These are phyloP conservation scores for Perkinsus marinus DNA, from an alignment of 169 alveolate genomes.

Conservation along the genomic window DNA sequence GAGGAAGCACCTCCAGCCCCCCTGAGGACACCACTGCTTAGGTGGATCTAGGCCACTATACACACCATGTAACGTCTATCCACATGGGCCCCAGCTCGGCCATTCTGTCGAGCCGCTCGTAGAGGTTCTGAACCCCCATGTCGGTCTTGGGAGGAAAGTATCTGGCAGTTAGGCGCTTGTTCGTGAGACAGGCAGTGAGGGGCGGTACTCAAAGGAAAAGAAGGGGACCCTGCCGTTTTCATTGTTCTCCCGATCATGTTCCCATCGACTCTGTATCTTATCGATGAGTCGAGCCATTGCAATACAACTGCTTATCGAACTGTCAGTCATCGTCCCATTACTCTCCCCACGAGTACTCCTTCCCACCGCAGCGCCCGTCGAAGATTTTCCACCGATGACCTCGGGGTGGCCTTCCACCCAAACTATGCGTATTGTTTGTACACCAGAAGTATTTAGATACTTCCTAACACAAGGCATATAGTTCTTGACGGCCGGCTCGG, in stretches of 20 bases:
- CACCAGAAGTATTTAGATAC: too few species aligned
- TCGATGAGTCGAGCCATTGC: neutral
- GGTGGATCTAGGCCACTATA: neutral
- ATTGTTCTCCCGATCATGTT: neutral
- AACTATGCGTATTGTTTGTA: too few species aligned
- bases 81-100: conserved; percentile 36
- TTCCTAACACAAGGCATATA: too few species aligned
- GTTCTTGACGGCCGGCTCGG: too few species aligned
- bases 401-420: too few species aligned
- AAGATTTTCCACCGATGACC: too few species aligned
- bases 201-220: conserved; percentile 34
- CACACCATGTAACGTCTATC: conserved; percentile 54
- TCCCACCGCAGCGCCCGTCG: too few species aligned
- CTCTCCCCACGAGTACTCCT: too few species aligned
- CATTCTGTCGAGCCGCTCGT: conserved; percentile 47
- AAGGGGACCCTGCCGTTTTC: conserved; percentile 1
- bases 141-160: conserved; percentile 52
- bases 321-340: too few species aligned
- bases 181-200: too few species aligned
- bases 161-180: too few species aligned
- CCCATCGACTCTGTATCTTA: neutral
- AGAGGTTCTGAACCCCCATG: conserved; percentile 33
- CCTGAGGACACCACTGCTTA: neutral
- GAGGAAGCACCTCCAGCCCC: conserved; percentile 46
- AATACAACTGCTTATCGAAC: too few species aligned